These are phyloP conservation scores for Trichosporon inkin DNA, from an alignment of 1,284 basidiomycete species.

Conservation along the genomic window DNA sequence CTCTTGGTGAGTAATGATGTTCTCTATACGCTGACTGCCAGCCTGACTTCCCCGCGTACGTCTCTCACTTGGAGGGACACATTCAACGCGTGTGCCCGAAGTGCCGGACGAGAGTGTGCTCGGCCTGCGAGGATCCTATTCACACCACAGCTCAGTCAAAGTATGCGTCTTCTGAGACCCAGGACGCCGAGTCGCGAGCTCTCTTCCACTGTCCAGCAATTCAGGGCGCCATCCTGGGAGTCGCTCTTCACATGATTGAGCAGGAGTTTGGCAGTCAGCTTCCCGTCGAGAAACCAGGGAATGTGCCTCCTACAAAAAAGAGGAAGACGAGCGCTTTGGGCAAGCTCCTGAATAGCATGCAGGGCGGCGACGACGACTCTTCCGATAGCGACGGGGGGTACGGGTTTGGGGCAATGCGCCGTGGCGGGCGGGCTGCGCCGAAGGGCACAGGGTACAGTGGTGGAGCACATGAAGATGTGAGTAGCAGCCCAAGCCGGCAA, in stretches of 20 bases:
- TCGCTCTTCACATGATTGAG: slow-evolving; percentile 61
- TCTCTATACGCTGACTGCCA: slow-evolving; percentile 39
- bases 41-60: slow-evolving; percentile 68
- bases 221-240: slow-evolving; percentile 74
- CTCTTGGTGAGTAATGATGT: slow-evolving; percentile 61
- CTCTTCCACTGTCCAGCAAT: slow-evolving; percentile 82
- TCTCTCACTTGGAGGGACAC: slow-evolving; percentile 59
- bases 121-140: slow-evolving; percentile 71
- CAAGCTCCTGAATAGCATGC: slow-evolving; percentile 2
- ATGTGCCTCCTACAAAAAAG: slow-evolving; percentile 48
- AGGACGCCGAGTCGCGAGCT: not conserved
- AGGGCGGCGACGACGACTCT: slow-evolving; percentile 53
- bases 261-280: slow-evolving; percentile 28
- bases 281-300: not conserved
- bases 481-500: slow-evolving; percentile 33
- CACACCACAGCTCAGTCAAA: not conserved
- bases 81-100: slow-evolving; percentile 61
- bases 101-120: slow-evolving; percentile 59
- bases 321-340: slow-evolving; percentile 17
- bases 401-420: not conserved
- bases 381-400: slow-evolving; percentile 50
- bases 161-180: not conserved
- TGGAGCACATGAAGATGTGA: slow-evolving; percentile 69
- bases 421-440: slow-evolving; percentile 52
- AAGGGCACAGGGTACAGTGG: slow-evolving; percentile 83